phyloP scores from a whole-genome alignment of 2,329 filamentous ascomycete genomes.

The Colletotrichum horii region DNA sequence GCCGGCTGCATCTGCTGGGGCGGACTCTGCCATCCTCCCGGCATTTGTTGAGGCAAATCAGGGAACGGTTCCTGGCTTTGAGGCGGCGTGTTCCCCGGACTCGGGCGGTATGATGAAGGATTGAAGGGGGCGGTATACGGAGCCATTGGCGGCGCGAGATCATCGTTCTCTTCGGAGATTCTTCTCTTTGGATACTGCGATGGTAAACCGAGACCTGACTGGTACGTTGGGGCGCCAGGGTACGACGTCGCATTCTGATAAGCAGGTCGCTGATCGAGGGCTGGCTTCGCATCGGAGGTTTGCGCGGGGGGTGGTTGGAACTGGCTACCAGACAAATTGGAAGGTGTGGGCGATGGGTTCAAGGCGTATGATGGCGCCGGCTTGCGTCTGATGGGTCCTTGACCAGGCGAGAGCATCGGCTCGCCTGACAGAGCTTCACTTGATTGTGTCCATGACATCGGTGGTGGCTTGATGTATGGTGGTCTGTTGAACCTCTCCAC shows the following conservation, averaged over 20 bases:
- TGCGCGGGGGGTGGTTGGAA: background rate
- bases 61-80: constrained; percentile 14
- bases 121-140: constrained; percentile 1
- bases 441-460: background rate
- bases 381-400: constrained; percentile 16
- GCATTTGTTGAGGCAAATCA: constrained; percentile 1
- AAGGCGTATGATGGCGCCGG: constrained; percentile 14
- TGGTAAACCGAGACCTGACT: background rate
- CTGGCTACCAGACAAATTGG: background rate
- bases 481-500: background rate
- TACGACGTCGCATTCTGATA: constrained; percentile 13
- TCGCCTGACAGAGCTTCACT: background rate
- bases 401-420: constrained; percentile 2
- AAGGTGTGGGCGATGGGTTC: background rate
- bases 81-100: background rate
- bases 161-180: background rate
- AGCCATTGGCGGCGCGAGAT: background rate
- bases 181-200: background rate
- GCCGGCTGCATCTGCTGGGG: background rate
- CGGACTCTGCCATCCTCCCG: constrained; percentile 14
- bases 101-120: constrained; percentile 6
- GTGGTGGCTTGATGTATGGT: background rate
- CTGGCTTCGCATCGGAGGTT: background rate
- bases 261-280: background rate
- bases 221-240: constrained; percentile 4